These are phyloP conservation scores for Eutypella sp. DNA, from an alignment of 2,329 filamentous ascomycete genomes.

Conservation along the genomic window DNA sequence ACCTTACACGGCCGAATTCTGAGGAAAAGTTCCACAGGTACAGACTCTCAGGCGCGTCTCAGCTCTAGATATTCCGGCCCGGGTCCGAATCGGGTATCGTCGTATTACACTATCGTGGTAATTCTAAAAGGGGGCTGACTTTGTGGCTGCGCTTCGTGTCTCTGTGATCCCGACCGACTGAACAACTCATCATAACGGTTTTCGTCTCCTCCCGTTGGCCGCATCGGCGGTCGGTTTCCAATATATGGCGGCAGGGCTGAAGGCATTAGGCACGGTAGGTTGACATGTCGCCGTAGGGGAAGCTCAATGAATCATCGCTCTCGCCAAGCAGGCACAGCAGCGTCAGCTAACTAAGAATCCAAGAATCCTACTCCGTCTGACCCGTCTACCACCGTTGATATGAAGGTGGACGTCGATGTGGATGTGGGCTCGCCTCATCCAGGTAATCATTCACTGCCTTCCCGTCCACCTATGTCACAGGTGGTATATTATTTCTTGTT, in stretches of 20 bases:
- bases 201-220: neutral
- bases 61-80: neutral
- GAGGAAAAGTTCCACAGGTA: neutral
- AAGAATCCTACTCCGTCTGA: neutral
- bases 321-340: neutral
- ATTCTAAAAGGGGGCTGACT: constrained; percentile 1
- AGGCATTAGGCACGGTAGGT: too few species aligned
- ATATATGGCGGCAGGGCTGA: neutral
- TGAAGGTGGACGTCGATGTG: too few species aligned
- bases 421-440: neutral
- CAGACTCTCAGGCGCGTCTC: neutral
- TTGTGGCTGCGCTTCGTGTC: neutral
- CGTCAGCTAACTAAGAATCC: neutral
- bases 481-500: neutral
- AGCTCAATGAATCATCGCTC: neutral
- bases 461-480: neutral
- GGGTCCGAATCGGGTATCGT: neutral
- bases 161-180: too few species aligned
- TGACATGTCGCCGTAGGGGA: too few species aligned
- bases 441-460: too few species aligned
- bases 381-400: too few species aligned
- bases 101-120: too few species aligned
- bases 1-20: too few species aligned
- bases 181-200: neutral
- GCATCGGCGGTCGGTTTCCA: neutral